A percentile compares a stretch with the other conserved stretches of the same genome.
These are phyloP conservation scores for Aspergillus nidulans DNA, from an alignment of 495 filamentous ascomycete genomes.

Conservation along the genomic window DNA sequence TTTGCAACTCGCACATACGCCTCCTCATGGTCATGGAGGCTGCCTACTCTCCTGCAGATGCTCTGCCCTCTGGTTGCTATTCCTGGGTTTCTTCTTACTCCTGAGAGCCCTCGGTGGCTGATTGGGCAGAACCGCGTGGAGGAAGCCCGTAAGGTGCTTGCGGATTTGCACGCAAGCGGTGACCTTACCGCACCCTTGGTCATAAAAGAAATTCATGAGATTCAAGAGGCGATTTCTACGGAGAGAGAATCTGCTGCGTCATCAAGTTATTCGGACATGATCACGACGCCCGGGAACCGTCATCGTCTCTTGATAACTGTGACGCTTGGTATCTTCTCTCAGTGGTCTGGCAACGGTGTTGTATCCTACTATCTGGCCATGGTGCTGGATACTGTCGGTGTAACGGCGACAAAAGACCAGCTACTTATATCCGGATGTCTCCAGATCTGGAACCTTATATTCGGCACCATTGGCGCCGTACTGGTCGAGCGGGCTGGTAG, in stretches of 20 bases:
- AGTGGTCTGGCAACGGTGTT: slow-evolving; percentile 62
- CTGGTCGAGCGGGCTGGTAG: slow-evolving; percentile 55
- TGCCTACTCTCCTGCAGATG: slow-evolving; percentile 50
- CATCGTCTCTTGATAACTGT: slow-evolving; percentile 55
- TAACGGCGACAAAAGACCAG: slow-evolving; percentile 24
- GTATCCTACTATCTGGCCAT: slow-evolving; percentile 21
- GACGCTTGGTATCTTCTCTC: slow-evolving; percentile 61
- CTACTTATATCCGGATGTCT: slow-evolving; percentile 26
- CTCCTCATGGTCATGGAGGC: slow-evolving; percentile 45
- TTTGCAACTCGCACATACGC: slow-evolving; percentile 26
- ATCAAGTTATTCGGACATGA: slow-evolving; percentile 47
- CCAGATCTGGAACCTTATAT: slow-evolving; percentile 38
- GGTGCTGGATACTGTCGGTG: slow-evolving; percentile 33
- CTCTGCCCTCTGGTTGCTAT: slow-evolving; percentile 40
- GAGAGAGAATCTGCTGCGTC: slow-evolving; percentile 27
- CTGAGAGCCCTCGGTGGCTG: slow-evolving; percentile 45
- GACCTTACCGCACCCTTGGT: slow-evolving; percentile 19
- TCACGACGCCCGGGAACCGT: slow-evolving; percentile 63
- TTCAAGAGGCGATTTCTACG: slow-evolving; percentile 16
- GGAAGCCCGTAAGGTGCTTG: slow-evolving; percentile 34
- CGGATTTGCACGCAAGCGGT: slow-evolving; percentile 25
- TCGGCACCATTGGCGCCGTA: slow-evolving; percentile 47
- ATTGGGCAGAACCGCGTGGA: slow-evolving; percentile 28
- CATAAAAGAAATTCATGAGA: slow-evolving; percentile 24
- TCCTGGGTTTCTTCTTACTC: slow-evolving; percentile 33